These are phyloP conservation scores for Mucor sp. DNA, from an alignment of 371 early-diverging fungal genomes.

Conservation along the genomic window DNA sequence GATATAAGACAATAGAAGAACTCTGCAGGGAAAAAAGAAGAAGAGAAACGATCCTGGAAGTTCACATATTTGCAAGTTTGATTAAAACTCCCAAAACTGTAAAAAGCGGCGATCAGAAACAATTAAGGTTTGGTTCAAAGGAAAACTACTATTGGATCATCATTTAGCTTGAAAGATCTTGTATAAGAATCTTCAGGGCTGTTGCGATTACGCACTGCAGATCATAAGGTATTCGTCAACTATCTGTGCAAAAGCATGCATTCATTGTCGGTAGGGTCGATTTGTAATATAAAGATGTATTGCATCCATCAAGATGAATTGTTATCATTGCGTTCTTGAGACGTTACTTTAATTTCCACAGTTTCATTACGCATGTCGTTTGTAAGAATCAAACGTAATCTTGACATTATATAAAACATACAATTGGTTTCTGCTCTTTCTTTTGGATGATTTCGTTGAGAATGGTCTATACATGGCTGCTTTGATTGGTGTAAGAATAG, in stretches of 20 bases:
- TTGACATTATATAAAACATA: background rate
- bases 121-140: background rate
- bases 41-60: background rate
- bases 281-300: background rate
- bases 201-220: background rate
- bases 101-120: background rate
- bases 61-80: background rate
- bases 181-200: background rate
- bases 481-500: too few species aligned
- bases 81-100: background rate
- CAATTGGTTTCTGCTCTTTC: too few species aligned
- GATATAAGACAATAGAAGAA: background rate
- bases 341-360: background rate
- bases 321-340: background rate
- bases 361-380: background rate
- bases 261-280: background rate
- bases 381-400: background rate
- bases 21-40: background rate
- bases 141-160: background rate
- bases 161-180: background rate
- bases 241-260: background rate
- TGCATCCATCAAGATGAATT: background rate
- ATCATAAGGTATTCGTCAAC: background rate
- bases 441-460: too few species aligned
- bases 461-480: too few species aligned